These are phyloP conservation scores for Populus tremula DNA, from an alignment of 345 rosid species.

Conservation along the genomic window DNA sequence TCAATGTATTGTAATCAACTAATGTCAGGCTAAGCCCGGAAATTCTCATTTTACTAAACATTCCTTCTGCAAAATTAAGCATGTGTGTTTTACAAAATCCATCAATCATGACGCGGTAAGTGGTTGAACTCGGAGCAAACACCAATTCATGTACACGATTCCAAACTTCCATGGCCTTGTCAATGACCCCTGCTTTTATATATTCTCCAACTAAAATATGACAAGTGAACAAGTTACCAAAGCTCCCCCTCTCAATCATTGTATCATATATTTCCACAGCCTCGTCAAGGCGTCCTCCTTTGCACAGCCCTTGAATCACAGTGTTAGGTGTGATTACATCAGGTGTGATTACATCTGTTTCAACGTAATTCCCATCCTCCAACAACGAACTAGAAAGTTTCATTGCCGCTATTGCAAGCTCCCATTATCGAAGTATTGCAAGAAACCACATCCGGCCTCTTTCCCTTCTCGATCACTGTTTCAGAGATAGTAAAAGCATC, in stretches of 20 bases:
- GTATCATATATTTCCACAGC: conserved; percentile 45
- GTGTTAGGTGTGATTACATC: conserved; percentile 25
- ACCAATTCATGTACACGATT: conserved; percentile 40
- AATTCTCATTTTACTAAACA: conserved; percentile 47
- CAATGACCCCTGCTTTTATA: conserved; percentile 44
- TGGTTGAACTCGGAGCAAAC: conserved; percentile 43
- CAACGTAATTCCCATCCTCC: conserved; percentile 31
- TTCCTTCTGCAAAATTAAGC: conserved; percentile 60
- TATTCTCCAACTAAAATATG: conserved; percentile 45
- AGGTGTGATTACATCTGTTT: conserved; percentile 33
- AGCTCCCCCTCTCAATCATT: conserved; percentile 45
- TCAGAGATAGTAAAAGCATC: conserved; percentile 55
- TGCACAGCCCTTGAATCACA: conserved; percentile 59
- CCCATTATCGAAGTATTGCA: conserved; percentile 57
- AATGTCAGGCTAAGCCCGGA: conserved; percentile 34
- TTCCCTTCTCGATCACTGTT: conserved; percentile 53
- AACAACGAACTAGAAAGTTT: conserved; percentile 40
- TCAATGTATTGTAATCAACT: conserved; percentile 46
- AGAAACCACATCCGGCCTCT: conserved; percentile 47
- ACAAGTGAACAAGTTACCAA: conserved; percentile 43
- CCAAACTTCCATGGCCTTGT: conserved; percentile 60
- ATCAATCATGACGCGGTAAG: conserved; percentile 47
- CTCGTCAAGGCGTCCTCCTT: conserved; percentile 38
- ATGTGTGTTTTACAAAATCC: conserved; percentile 52
- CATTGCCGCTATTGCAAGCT: conserved; percentile 52